Conservation (phyloP, 2,329 filamentous ascomycete genomes). For the Penicillium sp. region DNA sequence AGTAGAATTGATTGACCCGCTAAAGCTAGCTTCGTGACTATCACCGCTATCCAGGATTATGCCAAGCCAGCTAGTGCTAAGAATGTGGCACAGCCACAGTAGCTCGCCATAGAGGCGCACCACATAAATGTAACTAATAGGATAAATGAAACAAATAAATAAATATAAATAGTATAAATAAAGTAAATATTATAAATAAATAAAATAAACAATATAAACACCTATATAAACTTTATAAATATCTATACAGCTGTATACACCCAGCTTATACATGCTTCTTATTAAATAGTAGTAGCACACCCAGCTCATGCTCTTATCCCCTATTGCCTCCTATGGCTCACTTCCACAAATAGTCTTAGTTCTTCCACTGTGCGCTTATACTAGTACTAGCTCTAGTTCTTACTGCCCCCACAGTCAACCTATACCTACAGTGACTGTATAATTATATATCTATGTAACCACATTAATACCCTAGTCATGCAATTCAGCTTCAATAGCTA, state of each 20-base stretch:
- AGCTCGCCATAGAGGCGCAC: neutral
- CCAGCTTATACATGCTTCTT: no score
- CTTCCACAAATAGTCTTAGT: neutral
- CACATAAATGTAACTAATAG: neutral
- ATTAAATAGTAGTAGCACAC: no score
- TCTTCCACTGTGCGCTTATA: neutral
- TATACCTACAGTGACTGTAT: neutral
- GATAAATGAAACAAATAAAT: neutral
- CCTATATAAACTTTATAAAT: no score
- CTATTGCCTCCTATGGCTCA: neutral
- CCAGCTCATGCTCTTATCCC: no score
- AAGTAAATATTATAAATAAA: no score
- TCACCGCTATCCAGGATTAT: neutral
- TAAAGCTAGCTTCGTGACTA: neutral
- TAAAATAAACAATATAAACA: constrained; percentile 27
- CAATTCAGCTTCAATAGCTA: neutral
- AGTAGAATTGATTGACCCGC: neutral
- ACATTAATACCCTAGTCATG: neutral
- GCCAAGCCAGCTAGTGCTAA: neutral
- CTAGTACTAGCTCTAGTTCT: neutral
- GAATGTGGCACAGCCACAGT: neutral
- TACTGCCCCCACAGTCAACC: neutral
- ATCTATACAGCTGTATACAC: no score
- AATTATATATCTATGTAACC: neutral
- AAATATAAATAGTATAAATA: neutral